phyloP scores from a whole-genome alignment of 192 early-diverging fungal genomes.

The Coemansia umbellata region DNA sequence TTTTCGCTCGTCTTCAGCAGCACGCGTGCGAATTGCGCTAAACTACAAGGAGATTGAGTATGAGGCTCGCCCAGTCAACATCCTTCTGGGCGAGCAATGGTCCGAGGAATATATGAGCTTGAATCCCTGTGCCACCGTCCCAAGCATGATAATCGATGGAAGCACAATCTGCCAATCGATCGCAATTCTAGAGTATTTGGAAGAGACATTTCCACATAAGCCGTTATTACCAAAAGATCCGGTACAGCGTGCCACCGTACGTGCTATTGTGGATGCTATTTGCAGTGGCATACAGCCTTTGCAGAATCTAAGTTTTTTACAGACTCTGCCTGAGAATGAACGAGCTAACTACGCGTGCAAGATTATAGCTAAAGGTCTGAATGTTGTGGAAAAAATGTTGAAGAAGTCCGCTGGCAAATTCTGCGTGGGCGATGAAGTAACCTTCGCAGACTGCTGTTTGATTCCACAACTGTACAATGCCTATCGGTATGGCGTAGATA shows the following conservation, averaged over 20 bases:
- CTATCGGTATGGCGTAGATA: conserved; percentile 66
- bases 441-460: conserved; percentile 79
- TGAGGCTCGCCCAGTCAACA: conserved; percentile 61
- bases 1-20: conserved; percentile 71
- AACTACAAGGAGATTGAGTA: conserved; percentile 73
- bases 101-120: conserved; percentile 54
- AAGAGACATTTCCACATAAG: conserved; percentile 65
- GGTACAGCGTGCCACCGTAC: conserved; percentile 60
- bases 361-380: conserved; percentile 62
- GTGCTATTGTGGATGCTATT: conserved; percentile 67
- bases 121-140: conserved; percentile 70
- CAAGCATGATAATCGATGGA: conserved; percentile 61
- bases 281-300: conserved; percentile 84
- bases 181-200: conserved; percentile 86
- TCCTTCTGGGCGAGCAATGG: conserved; percentile 72
- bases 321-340: conserved; percentile 55
- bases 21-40: conserved; percentile 73
- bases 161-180: conserved; percentile 59
- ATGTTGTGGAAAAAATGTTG: conserved; percentile 65
- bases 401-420: conserved; percentile 62
- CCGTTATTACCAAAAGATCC: conserved; percentile 74
- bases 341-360: conserved; percentile 30
- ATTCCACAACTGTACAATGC: conserved; percentile 81
- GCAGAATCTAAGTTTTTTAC: conserved; percentile 75
- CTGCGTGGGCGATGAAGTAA: conserved; percentile 76